phyloP scores from a whole-genome alignment of 1,284 basidiomycete species.

The Apiotrichum montevideense region DNA sequence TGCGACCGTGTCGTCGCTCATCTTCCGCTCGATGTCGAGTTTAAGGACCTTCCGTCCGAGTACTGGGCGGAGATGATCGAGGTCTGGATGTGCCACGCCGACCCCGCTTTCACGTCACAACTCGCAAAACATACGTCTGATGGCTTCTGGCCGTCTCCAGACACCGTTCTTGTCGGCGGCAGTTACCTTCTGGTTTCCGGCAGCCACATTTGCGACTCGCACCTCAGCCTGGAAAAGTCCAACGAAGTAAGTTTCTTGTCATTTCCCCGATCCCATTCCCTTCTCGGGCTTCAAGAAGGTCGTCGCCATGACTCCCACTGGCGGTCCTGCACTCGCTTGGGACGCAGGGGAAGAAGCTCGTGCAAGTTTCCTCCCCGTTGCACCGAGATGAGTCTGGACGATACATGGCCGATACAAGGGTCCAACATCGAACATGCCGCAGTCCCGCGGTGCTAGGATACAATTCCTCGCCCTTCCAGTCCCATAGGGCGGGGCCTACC shows the following conservation, averaged over 20 bases:
- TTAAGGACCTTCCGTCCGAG: conserved; percentile 83
- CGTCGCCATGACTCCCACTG: conserved; percentile 61
- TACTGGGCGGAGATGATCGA: conserved; percentile 96
- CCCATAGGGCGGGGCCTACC: conserved; percentile 72
- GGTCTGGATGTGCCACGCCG: conserved; percentile 95
- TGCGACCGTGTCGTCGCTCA: conserved; percentile 65
- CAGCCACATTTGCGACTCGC: conserved; percentile 54
- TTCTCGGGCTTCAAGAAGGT: conserved; percentile 75
- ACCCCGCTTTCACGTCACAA: conserved; percentile 70
- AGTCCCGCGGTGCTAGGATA: conserved; percentile 47
- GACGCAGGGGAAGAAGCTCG: conserved; percentile 26
- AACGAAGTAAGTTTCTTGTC: conserved; percentile 54
- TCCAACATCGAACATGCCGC: conserved; percentile 59
- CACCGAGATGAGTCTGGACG: background rate
- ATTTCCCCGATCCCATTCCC: conserved; percentile 1
- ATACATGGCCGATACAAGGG: conserved; percentile 80
- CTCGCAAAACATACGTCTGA: conserved; percentile 59
- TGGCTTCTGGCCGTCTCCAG: conserved; percentile 70
- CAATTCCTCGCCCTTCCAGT: conserved; percentile 61
- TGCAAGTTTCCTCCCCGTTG: conserved; percentile 26
- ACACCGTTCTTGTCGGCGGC: conserved; percentile 72
- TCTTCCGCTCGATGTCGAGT: conserved; percentile 55
- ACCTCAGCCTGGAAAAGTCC: conserved; percentile 52
- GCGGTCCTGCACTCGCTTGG: conserved; percentile 48
- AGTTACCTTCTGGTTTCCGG: conserved; percentile 74